phyloP scores from a whole-genome alignment of 1,284 basidiomycete genomes.

The Naganishia liquefaciens region DNA sequence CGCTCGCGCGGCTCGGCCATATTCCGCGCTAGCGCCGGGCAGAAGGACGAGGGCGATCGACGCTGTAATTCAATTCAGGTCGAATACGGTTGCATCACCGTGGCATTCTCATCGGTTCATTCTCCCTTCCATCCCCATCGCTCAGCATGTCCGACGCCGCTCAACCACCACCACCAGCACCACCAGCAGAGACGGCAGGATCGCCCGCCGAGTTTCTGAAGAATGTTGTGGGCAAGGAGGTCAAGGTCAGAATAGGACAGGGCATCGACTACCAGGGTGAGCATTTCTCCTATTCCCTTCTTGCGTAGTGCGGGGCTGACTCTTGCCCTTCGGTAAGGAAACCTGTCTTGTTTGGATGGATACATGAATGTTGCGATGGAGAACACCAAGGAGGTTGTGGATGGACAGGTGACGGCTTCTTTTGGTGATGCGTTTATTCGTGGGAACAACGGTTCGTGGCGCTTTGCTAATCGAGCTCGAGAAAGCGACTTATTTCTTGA shows the following conservation, averaged over 20 bases:
- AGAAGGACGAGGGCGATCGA: too few relatives aligned
- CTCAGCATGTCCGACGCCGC: conserved; percentile 27
- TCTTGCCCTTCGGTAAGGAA: conserved; percentile 60
- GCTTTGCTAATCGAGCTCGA: background rate
- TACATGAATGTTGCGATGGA: conserved; percentile 99
- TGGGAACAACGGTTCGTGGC: conserved; percentile 86
- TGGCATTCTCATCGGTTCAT: background rate
- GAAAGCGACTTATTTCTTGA: background rate
- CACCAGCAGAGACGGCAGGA: conserved; percentile 55
- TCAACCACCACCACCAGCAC: conserved; percentile 12
- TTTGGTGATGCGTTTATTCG: conserved; percentile 95
- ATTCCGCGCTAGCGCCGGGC: background rate
- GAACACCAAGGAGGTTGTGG: conserved; percentile 92
- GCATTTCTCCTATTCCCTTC: conserved; percentile 40
- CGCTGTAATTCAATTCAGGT: too few relatives aligned
- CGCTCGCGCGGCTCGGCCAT: background rate
- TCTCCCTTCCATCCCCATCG: background rate
- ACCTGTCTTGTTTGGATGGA: conserved; percentile 94
- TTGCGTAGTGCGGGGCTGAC: background rate
- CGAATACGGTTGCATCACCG: too few relatives aligned
- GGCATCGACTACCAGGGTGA: conserved; percentile 93
- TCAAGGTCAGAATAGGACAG: conserved; percentile 90
- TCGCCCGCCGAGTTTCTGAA: conserved; percentile 89
- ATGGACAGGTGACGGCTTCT: conserved; percentile 77
- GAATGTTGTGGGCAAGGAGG: conserved; percentile 90